These are phyloP conservation scores for Blastobotrys malaysiensis DNA, from an alignment of 1,139 yeast species.

Conservation along the genomic window DNA sequence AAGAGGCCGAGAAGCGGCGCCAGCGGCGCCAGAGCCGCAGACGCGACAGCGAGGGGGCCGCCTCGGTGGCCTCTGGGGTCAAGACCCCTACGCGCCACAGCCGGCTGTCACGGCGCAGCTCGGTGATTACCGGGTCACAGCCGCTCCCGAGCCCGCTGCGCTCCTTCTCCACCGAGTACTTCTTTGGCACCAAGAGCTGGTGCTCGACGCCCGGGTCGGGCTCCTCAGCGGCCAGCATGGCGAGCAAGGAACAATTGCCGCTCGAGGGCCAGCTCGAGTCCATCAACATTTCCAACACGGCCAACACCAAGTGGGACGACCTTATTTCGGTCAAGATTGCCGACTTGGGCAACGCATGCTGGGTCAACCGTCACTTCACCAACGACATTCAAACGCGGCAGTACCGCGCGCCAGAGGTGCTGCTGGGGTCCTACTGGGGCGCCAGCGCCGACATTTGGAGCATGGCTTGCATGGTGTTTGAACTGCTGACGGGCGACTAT, in stretches of 20 bases:
- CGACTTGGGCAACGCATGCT: slow-evolving; percentile 84
- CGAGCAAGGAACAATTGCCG: slow-evolving; percentile 1
- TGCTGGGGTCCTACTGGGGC: slow-evolving; percentile 71
- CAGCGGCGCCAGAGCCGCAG: slow-evolving; percentile 21
- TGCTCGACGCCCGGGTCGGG: background rate
- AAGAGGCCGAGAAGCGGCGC: slow-evolving; percentile 25
- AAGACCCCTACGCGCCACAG: slow-evolving; percentile 16
- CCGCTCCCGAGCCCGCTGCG: slow-evolving; percentile 77
- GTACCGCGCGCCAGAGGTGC: slow-evolving; percentile 76
- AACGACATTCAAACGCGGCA: slow-evolving; percentile 84
- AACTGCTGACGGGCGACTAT: slow-evolving; percentile 78
- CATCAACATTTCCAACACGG: slow-evolving; percentile 7
- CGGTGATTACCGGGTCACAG: slow-evolving; percentile 79
- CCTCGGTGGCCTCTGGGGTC: no score
- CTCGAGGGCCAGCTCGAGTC: slow-evolving; percentile 13
- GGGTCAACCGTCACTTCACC: slow-evolving; percentile 66
- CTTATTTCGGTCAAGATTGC: slow-evolving; percentile 61
- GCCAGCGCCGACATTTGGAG: slow-evolving; percentile 84
- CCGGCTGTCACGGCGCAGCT: slow-evolving; percentile 58
- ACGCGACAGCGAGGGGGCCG: slow-evolving; percentile 15
- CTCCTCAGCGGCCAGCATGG: slow-evolving; percentile 1
- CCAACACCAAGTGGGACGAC: slow-evolving; percentile 5
- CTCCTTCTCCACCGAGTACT: slow-evolving; percentile 18
- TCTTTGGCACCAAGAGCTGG: slow-evolving; percentile 7
- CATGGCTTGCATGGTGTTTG: slow-evolving; percentile 74